Percentiles rank a stretch among this genome's conserved stretches.
Conservation (phyloP, 345 rosid species). For the Rhodamnia rubescens region DNA sequence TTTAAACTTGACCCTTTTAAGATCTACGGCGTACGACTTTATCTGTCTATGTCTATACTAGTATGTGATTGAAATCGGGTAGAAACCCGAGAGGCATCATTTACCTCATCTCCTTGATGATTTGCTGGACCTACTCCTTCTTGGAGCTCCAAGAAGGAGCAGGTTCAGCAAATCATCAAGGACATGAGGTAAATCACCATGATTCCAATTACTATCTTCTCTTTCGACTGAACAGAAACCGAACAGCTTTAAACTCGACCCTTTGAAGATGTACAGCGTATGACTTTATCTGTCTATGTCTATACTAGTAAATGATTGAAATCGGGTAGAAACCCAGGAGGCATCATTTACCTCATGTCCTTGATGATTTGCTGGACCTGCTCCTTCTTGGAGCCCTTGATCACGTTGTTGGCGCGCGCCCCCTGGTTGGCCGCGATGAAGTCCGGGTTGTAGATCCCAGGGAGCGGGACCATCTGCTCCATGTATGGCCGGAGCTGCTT, state of each 20-base stretch:
- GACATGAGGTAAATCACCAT: background rate
- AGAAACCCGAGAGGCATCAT: background rate
- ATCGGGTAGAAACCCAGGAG: background rate
- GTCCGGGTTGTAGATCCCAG: conserved; percentile 83
- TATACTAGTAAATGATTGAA: background rate
- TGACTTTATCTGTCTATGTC: background rate
- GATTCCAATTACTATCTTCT: no score
- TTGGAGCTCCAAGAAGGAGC: no score
- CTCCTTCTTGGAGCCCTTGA: conserved; percentile 81
- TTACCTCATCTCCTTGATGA: no score
- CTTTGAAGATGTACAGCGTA: background rate
- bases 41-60: background rate
- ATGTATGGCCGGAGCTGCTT: conserved; percentile 92
- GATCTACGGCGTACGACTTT: background rate
- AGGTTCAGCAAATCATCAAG: no score
- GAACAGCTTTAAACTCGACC: background rate
- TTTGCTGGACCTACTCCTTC: no score
- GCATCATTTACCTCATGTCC: conserved; percentile 62
- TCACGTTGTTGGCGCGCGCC: conserved; percentile 77
- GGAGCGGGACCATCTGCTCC: conserved; percentile 91
- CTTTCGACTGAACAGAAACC: background rate
- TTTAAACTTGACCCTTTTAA: background rate
- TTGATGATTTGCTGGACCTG: conserved; percentile 69
- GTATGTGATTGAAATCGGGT: background rate
- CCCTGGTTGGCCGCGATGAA: conserved; percentile 97